Conservation (phyloP, 306 rosid species). For the Cucurbita pepo region DNA sequence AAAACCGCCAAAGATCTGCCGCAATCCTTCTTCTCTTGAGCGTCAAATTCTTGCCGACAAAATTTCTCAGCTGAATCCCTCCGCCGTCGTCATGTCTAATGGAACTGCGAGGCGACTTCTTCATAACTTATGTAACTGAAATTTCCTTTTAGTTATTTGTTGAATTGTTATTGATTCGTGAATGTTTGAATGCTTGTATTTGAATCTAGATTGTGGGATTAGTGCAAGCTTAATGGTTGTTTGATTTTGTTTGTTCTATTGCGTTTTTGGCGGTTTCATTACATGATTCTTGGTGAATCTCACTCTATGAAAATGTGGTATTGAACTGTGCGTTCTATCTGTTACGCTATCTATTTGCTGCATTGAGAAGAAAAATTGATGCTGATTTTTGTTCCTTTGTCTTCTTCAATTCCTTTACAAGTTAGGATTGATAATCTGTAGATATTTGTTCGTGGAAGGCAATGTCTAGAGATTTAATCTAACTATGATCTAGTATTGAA, state of each 20-base stretch:
- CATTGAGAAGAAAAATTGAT: neutral
- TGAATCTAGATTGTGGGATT: neutral
- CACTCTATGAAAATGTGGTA: neutral
- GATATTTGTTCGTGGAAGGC: neutral
- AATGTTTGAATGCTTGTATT: neutral
- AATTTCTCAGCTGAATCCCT: neutral
- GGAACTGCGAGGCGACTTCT: conserved; percentile 10
- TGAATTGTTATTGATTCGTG: neutral
- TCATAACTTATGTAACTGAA: neutral
- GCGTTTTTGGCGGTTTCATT: neutral
- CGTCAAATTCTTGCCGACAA: neutral
- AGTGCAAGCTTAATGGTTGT: neutral
- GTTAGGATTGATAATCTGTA: neutral
- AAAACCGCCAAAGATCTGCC: neutral
- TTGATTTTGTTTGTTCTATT: neutral
- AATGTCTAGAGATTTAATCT: neutral
- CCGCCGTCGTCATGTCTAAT: conserved; percentile 6
- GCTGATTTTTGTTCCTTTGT: neutral
- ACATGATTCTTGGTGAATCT: neutral
- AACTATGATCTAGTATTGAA: neutral
- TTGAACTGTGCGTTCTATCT: neutral
- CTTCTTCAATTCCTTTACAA: neutral
- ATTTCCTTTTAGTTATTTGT: neutral
- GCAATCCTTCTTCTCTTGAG: neutral
- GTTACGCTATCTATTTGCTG: neutral